Base-by-base conservation (phyloP, 768 basidiomycete genomes). In the Lyophyllum decastes region DNA sequence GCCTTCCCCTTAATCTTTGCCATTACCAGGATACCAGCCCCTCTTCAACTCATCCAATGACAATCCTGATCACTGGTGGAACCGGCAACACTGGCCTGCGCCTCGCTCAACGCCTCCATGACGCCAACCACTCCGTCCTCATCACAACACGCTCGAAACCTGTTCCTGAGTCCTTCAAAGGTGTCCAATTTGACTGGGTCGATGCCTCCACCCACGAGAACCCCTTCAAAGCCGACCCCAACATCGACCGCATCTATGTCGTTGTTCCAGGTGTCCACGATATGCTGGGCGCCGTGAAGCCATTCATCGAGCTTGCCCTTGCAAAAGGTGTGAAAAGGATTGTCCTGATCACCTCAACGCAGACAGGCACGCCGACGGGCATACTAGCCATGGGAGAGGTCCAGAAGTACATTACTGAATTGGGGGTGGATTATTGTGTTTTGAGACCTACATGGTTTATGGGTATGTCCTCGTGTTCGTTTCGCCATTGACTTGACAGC, bases 401-500 rank as follows among this genome's bases (percentile, higher is more conserved):
- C 3, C 77, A 76, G 25, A 66, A 72, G 52, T 75, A 76, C 46
- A 64, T 79, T 11, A 64, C 60, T 14, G 59, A 66, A n/a, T 52
- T 64, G 24, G 70, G 68, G 0, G 66, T 74, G 2, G 73, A 77
- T 30, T 76, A 72, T 55, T 61, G 63, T 19, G 67, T 72, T 17
- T 46, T 79, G 16, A 63, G 75, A 1, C 76, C 76, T 1, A 72
- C 76, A 9, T 75, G 71, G 73, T 77, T 77, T 56, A 69, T 68
- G 24, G 73, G 76, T 75, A 45, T 9, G 68, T 55, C 25, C 30
- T 25, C 5, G 11, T 4, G 35, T 38, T 26, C 8, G n/a, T n/a
- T 17, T 41, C 47, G 5, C 6, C 11, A 11, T 38, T 11, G 6
- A 12, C 48, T 38, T 38, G 30, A 43, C 9, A 44, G n/a, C 14